Evolutionary conservation across 306 rosid genomes (phyloP), one percentile per base, ranked within the genome.

Genomic region (Macrotyloma uniflorum): DNA sequence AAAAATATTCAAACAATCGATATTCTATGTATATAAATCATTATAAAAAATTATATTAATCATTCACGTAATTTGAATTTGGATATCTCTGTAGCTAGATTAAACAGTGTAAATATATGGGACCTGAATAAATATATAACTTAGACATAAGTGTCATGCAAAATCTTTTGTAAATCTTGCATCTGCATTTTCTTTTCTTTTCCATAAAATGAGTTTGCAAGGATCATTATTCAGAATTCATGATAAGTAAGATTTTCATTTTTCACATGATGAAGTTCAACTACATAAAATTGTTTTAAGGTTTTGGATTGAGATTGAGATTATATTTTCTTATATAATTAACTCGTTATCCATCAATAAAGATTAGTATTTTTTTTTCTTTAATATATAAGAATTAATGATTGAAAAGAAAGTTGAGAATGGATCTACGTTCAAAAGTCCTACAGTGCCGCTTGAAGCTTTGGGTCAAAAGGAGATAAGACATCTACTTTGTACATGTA

Each of bases 81-180:
- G n/a, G n/a, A n/a, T 38, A n/a, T 57, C 67, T 75, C 19, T 72
- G 22, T 59, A 76, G 75, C 72, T 72, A 72, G 71, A 72, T 58
- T 79, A 14, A 79, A 33, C 35, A 6, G 16, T 82, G 83, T 76
- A 72, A 51, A 76, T 43, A 83, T 58, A 66, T 19, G 57, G 30
- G 24, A 80, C 38, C 75, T 13, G 79, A 47, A 49, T 63, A 20
- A 18, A 23, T 75, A 64, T 74, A 40, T 49, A 26, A 69, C 43
- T 69, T 8, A 36, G 67, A 75, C n/a, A 22, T 15, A 35, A 19
- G 4, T 63, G 11, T 49, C 36, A 5, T 46, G 8, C 14, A 51
- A 42, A 9, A 23, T 26, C 1, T 36, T 16, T 66, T 50, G 15
- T 15, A 33, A 20, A 42, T 61, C 20, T 61, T 69, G 11, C 43